Base-by-base conservation (phyloP, 805 yeast genomes). In the Candida maesae region DNA sequence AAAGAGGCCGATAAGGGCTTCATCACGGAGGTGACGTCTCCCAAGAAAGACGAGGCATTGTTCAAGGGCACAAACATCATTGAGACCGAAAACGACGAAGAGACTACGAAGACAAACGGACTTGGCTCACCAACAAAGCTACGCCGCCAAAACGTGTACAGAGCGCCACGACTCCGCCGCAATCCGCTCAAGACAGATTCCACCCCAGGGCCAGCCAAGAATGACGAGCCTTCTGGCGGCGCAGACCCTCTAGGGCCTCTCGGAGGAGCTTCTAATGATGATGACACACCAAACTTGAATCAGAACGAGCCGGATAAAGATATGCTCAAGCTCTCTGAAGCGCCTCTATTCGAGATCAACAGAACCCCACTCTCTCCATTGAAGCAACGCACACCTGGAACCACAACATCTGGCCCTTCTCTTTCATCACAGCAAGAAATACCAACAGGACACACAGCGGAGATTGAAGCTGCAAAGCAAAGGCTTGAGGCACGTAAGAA, bases 321-420 rank as follows among this genome's bases (percentile, higher is more conserved):
- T 17, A 46, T 76, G 24, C 58, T 66, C 5, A 64, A 69, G 46
- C 74, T 72, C 23, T 68, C 73, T 1, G 75, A 79, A 26, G 74
- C 72, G 5, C 84, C 84, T 4, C 61, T 79, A 34, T 79, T 77
- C 44, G 66, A 75, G 16, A 57, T 77, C 26, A 64, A 49, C 39
- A 52, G 56, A 49, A 58, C 47, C 19, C 53, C 58, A 3, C 43
- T 58, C 13, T 50, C 56, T 6, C 58, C 60, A 26, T 19, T 53
- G 40, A 50, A 53, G 44, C 24, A 38, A 34, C 36, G 3, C n/a
- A 10, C 31, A 28, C 14, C 24, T 8, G 38, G 32, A 6, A 34
- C 17, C 9, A 41, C 45, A 3, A 31, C 23, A 33, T 28, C 42
- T 14, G 32, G 36, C 2, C 31, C 44, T n/a, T 12, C 49, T 7